Conservation (phyloP, 768 basidiomycete species). For the Phylloporus sp. region DNA sequence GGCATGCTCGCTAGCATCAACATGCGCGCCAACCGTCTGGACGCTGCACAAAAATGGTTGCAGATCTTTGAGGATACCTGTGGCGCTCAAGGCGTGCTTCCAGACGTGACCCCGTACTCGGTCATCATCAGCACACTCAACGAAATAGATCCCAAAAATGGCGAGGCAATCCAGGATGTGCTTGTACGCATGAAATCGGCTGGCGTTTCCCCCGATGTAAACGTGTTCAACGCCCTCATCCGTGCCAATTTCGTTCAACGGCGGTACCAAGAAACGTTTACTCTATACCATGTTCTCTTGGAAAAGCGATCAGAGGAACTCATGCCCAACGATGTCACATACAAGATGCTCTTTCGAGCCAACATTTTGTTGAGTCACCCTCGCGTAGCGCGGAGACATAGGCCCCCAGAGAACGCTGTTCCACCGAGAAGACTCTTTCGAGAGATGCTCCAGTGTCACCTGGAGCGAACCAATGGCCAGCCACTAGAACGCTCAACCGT, state of each 20-base stretch:
- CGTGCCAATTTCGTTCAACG: slow-evolving; percentile 33
- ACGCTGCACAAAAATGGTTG: slow-evolving; percentile 30
- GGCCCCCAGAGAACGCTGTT: slow-evolving; percentile 21
- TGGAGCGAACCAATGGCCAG: slow-evolving; percentile 14
- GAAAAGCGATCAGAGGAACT: slow-evolving; percentile 25
- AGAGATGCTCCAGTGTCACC: slow-evolving; percentile 41
- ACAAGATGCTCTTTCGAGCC: slow-evolving; percentile 40
- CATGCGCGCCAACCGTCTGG: slow-evolving; percentile 30
- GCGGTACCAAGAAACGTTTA: slow-evolving; percentile 37
- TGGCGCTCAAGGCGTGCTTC: slow-evolving; percentile 10
- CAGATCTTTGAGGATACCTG: slow-evolving; percentile 24
- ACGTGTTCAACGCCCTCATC: slow-evolving; percentile 49
- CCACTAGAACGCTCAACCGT: slow-evolving; percentile 23
- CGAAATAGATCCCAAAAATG: slow-evolving; percentile 28
- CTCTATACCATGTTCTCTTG: slow-evolving; percentile 41
- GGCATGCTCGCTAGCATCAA: slow-evolving; percentile 37
- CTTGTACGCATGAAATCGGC: slow-evolving; percentile 39
- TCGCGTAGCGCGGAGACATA: slow-evolving; percentile 23
- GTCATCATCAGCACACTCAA: slow-evolving; percentile 37
- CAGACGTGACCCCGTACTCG: slow-evolving; percentile 33
- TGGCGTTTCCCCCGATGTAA: slow-evolving; percentile 35
- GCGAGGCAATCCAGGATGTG: slow-evolving; percentile 31
- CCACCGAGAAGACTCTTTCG: slow-evolving; percentile 42
- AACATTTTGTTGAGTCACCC: slow-evolving; percentile 12
- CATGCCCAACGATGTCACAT: slow-evolving; percentile 44